Evolutionary conservation across 176 grass and related monocot genomes (phyloP).

Genomic region (Tillandsia fasciculata): DNA sequence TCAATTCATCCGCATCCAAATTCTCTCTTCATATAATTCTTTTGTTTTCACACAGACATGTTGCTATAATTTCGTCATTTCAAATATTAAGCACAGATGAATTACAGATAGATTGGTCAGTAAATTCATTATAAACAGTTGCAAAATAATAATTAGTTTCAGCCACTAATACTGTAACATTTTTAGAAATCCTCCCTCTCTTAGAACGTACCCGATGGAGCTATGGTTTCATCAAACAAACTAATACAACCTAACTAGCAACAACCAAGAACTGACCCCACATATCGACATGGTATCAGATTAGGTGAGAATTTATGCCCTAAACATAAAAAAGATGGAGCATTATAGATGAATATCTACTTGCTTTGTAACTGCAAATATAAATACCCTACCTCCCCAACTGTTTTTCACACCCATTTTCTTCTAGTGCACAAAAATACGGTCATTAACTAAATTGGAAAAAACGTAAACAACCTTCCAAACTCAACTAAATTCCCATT

Average conservation of each 20-base stretch:
- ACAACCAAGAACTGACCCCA: not conserved
- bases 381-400: not conserved
- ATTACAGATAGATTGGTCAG: not conserved
- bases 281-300: not conserved
- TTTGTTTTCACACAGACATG: not conserved
- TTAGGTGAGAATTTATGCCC: not conserved
- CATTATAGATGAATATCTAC: not conserved
- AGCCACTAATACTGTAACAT: not conserved
- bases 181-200: not conserved
- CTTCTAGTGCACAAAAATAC: too few relatives aligned
- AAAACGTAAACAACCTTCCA: not conserved
- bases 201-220: not conserved
- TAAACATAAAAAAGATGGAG: not conserved
- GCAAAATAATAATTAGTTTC: not conserved
- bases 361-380: not conserved
- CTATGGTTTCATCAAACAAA: not conserved
- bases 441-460: too few relatives aligned
- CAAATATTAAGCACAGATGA: not conserved
- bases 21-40: not conserved
- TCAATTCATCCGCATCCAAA: not conserved
- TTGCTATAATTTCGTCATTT: not conserved
- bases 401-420: not conserved
- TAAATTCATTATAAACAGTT: not conserved
- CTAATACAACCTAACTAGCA: not conserved
- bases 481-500: not conserved